phyloP scores from a whole-genome alignment of 768 basidiomycete genomes.

The Mrakia blollopis region DNA sequence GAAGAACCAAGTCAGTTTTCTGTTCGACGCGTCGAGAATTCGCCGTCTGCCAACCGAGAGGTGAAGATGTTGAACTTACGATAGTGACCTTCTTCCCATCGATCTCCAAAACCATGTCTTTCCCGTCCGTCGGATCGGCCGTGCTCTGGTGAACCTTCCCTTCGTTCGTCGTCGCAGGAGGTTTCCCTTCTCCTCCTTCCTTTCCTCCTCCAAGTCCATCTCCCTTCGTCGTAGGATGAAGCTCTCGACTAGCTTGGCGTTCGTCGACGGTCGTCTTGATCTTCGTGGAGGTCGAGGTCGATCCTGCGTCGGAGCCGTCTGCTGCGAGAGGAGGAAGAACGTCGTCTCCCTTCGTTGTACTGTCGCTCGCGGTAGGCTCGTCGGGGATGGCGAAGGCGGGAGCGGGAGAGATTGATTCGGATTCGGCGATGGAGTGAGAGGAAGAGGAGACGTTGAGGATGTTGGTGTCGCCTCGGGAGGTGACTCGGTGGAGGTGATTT shows the following conservation, averaged over 20 bases:
- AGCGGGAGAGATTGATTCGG: background rate
- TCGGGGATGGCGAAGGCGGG: background rate
- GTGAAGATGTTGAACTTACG: slow-evolving; percentile 9
- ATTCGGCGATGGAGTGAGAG: background rate
- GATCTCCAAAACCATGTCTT: slow-evolving; percentile 25
- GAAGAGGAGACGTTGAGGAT: background rate
- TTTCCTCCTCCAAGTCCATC: background rate
- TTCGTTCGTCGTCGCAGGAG: slow-evolving; percentile 20
- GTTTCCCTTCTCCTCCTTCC: background rate
- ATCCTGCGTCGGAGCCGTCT: background rate
- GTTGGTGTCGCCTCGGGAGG: slow-evolving; percentile 1
- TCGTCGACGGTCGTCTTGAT: background rate
- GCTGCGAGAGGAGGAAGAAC: background rate
- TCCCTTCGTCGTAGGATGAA: slow-evolving; percentile 1
- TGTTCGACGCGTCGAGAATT: background rate
- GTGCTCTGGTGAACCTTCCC: slow-evolving; percentile 18
- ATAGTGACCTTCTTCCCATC: slow-evolving; percentile 28
- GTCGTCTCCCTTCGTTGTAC: slow-evolving; percentile 18
- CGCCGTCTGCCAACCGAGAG: background rate
- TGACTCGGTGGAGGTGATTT: background rate
- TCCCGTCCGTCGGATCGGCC: slow-evolving; percentile 25
- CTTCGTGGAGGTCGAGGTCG: background rate
- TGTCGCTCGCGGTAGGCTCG: background rate
- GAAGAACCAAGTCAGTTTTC: background rate
- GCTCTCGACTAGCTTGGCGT: background rate